Conservation (phyloP, 164 flowering plant species). For the Houttuynia cordata region DNA sequence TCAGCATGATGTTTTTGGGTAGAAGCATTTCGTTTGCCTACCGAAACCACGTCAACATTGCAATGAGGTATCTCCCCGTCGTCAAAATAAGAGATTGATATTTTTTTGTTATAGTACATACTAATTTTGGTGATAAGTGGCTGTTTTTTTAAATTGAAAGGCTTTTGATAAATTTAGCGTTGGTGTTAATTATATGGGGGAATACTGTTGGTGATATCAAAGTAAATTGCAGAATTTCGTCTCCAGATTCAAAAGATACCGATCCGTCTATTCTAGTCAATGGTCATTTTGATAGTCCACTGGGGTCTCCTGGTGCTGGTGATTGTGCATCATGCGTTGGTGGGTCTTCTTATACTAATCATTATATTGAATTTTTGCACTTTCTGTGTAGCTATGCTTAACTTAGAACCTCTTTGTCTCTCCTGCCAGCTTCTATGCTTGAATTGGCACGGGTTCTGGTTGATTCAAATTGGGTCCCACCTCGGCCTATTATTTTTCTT, state of each 20-base stretch:
- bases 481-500: conserved; percentile 76
- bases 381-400: neutral
- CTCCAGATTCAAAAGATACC: conserved; percentile 46
- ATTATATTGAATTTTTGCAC: neutral
- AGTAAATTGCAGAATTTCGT: conserved; percentile 53
- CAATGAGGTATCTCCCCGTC: conserved; percentile 45
- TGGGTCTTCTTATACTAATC: conserved; percentile 20
- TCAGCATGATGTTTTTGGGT: conserved; percentile 85
- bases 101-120: too few species aligned
- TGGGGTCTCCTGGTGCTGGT: conserved; percentile 95
- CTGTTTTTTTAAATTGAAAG: too few species aligned
- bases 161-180: too few species aligned
- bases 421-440: conserved; percentile 69
- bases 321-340: conserved; percentile 99
- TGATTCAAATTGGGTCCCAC: conserved; percentile 81
- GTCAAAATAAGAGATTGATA: too few species aligned
- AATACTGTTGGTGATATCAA: neutral
- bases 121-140: too few species aligned
- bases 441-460: conserved; percentile 69
- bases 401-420: neutral
- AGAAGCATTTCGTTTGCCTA: conserved; percentile 71
- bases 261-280: conserved; percentile 78
- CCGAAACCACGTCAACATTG: conserved; percentile 66
- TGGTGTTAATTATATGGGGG: neutral
- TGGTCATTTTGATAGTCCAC: conserved; percentile 92